phyloP scores from a whole-genome alignment of 1,284 basidiomycete species.

The Ceratobasidium sp. region DNA sequence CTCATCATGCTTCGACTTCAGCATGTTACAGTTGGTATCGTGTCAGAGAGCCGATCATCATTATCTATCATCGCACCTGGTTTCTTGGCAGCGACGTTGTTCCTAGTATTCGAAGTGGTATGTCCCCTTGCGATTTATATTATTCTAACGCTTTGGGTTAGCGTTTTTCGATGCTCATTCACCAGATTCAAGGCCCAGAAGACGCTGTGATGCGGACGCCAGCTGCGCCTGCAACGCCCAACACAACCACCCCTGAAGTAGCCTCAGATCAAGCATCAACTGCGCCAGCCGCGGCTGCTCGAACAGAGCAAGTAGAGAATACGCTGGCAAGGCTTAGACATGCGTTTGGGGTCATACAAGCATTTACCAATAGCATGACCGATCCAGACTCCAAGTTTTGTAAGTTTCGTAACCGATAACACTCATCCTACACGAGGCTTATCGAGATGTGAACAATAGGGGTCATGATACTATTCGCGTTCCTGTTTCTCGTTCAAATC shows the following conservation, averaged over 20 bases:
- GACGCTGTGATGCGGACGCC: slow-evolving; percentile 52
- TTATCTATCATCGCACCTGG: slow-evolving; percentile 81
- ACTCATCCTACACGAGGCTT: slow-evolving; percentile 13
- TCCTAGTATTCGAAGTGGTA: slow-evolving; percentile 72
- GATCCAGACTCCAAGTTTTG: slow-evolving; percentile 76
- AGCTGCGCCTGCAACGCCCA: slow-evolving; percentile 42
- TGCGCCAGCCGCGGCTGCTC: slow-evolving; percentile 45
- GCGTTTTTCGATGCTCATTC: slow-evolving; percentile 83
- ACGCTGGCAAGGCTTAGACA: slow-evolving; percentile 8
- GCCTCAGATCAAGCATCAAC: slow-evolving; percentile 43
- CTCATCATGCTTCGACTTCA: slow-evolving; percentile 41
- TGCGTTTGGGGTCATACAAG: slow-evolving; percentile 20
- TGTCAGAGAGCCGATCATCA: slow-evolving; percentile 79
- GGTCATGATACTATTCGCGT: slow-evolving; percentile 68
- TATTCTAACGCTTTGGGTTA: slow-evolving; percentile 48
- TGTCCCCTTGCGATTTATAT: slow-evolving; percentile 46
- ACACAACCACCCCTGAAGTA: slow-evolving; percentile 41
- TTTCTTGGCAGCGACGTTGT: slow-evolving; percentile 74
- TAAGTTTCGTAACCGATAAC: slow-evolving; percentile 50
- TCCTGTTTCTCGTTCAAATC: slow-evolving; percentile 74
- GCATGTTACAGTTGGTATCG: slow-evolving; percentile 83
- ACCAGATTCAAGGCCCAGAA: slow-evolving; percentile 84
- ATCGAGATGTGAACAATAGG: slow-evolving; percentile 53
- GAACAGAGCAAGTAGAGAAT: background rate
- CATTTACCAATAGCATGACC: slow-evolving; percentile 38